A percentile compares a stretch with the other conserved stretches of the same genome.
These are phyloP conservation scores for Croton setiger DNA, from an alignment of 441 rosid genomes.

Conservation along the genomic window DNA sequence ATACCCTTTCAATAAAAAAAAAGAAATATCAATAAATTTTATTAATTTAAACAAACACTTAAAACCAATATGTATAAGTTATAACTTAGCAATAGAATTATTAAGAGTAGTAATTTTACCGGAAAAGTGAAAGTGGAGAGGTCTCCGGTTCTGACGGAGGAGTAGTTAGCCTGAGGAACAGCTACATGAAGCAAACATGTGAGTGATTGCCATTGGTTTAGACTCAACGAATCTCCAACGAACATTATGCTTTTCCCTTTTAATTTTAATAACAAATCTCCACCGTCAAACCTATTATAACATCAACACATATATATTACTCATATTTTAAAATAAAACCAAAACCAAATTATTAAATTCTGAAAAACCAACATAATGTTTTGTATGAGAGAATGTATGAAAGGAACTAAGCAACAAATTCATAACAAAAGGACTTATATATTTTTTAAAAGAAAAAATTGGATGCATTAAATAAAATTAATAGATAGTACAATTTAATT, in stretches of 20 bases:
- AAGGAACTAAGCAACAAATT: not conserved
- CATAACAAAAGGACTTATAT: too few species aligned
- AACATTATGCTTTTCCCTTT: slow-evolving; percentile 49
- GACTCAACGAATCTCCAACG: slow-evolving; percentile 57
- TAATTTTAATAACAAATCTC: slow-evolving; percentile 31
- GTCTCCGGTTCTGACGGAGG: slow-evolving; percentile 17
- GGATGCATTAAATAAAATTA: too few species aligned
- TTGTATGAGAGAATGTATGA: not conserved
- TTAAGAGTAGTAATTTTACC: slow-evolving; percentile 24
- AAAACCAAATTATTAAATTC: not conserved
- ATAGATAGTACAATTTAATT: too few species aligned
- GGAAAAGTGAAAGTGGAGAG: slow-evolving; percentile 37
- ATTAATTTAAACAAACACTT: too few species aligned
- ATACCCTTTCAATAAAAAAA: too few species aligned
- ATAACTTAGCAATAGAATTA: too few species aligned
- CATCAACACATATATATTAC: not conserved
- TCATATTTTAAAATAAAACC: not conserved
- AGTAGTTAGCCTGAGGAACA: slow-evolving; percentile 35
- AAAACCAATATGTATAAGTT: too few species aligned
- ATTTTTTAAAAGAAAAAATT: too few species aligned
- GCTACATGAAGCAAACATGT: slow-evolving; percentile 54
- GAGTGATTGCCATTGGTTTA: slow-evolving; percentile 56
- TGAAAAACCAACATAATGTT: not conserved
- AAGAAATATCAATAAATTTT: too few species aligned
- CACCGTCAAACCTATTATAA: slow-evolving; percentile 38